A percentile compares a stretch with the other conserved stretches of the same genome.
These are phyloP conservation scores for Phytomonas francai DNA, from an alignment of 208 protist species.

Conservation along the genomic window DNA sequence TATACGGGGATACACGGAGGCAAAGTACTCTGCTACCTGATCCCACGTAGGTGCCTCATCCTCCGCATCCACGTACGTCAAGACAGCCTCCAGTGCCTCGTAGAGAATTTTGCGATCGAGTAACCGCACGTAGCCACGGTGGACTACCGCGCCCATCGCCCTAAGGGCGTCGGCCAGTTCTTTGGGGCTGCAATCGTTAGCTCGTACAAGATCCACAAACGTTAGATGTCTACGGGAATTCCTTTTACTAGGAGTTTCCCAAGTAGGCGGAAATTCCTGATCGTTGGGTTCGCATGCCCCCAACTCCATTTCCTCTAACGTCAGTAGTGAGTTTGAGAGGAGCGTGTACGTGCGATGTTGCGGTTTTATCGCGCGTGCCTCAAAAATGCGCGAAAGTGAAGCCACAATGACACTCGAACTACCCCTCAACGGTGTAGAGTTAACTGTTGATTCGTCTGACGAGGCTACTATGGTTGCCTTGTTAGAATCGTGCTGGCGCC, in stretches of 20 bases:
- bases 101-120: constrained; percentile 30
- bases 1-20: constrained; percentile 37
- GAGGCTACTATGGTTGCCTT: constrained; percentile 6
- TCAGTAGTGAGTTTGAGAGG: constrained; percentile 24
- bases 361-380: constrained; percentile 24
- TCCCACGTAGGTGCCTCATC: constrained; percentile 23
- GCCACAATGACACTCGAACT: constrained; percentile 18
- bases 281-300: background rate
- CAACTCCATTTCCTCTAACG: constrained; percentile 41
- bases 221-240: constrained; percentile 15
- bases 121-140: constrained; percentile 40
- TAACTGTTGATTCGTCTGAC: background rate
- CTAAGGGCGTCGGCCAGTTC: constrained; percentile 35
- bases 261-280: background rate
- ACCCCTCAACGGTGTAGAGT: background rate
- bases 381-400: constrained; percentile 41
- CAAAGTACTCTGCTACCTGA: constrained; percentile 32
- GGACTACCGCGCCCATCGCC: constrained; percentile 36
- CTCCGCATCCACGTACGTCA: constrained; percentile 29
- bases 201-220: constrained; percentile 38
- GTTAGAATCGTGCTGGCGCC: constrained; percentile 5
- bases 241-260: background rate
- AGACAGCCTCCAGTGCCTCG: constrained; percentile 25
- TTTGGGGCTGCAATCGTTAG: constrained; percentile 29
- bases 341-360: constrained; percentile 20